Evolutionary conservation across 805 yeast genomes (phyloP).

Genomic region (Candida alai): DNA sequence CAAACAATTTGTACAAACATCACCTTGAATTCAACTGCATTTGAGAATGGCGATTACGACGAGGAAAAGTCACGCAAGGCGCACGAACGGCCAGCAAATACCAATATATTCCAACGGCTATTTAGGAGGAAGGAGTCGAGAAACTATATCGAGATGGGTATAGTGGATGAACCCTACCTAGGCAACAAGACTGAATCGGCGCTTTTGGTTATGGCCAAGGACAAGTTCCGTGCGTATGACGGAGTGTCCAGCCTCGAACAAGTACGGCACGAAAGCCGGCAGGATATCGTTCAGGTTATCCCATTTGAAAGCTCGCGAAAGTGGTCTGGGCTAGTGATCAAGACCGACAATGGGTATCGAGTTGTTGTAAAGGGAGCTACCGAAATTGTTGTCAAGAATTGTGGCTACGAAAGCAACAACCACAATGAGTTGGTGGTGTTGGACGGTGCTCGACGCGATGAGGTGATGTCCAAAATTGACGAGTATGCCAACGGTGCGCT

Average conservation of each 20-base stretch:
- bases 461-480: slow-evolving; percentile 34
- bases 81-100: slow-evolving; percentile 25
- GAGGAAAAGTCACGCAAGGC: slow-evolving; percentile 25
- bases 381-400: slow-evolving; percentile 69
- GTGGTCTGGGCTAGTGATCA: slow-evolving; percentile 82
- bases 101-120: slow-evolving; percentile 26
- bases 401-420: slow-evolving; percentile 39
- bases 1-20: slow-evolving; percentile 49
- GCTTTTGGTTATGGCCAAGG: slow-evolving; percentile 61
- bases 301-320: slow-evolving; percentile 93
- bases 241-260: slow-evolving; percentile 40
- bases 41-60: slow-evolving; percentile 57
- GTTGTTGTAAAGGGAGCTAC: slow-evolving; percentile 91
- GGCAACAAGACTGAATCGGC: slow-evolving; percentile 98
- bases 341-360: slow-evolving; percentile 48
- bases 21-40: slow-evolving; percentile 82
- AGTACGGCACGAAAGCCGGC: slow-evolving; percentile 20
- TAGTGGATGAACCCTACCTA: slow-evolving; percentile 55
- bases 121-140: slow-evolving; percentile 13
- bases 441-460: slow-evolving; percentile 27
- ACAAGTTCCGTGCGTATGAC: slow-evolving; percentile 46
- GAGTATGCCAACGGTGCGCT: slow-evolving; percentile 73
- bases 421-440: slow-evolving; percentile 23
- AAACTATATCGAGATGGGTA: slow-evolving; percentile 15
- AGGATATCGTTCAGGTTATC: slow-evolving; percentile 58